Base-by-base conservation (phyloP, 257 asterid species). In the Schizonepeta tenuifolia region DNA sequence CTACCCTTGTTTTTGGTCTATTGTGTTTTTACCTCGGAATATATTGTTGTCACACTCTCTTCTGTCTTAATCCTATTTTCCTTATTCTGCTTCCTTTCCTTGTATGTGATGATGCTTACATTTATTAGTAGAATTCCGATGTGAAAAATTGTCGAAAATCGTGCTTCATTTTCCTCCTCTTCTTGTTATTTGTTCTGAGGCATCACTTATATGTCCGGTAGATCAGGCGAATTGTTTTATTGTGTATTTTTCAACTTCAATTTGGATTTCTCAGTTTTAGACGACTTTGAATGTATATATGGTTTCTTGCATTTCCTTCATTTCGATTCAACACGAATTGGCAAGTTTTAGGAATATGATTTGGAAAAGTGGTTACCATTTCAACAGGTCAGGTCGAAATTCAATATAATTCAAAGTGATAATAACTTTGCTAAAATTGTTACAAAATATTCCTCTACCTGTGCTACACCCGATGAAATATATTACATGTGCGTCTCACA, bases 1-100 rank as follows among this genome's bases (percentile, higher is more conserved):
- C 49, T 57, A 18, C 47, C 46, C 57, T 53, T 59, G 17, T 46
- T 67, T 50, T 65, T 73, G 35, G 24, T 54, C 44, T 46, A 56
- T 54, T 38, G 24, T 18, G 28, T 17, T 20, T 57, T 13, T 57
- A 28, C 64, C 63, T 51, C 47, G 9, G 28, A 11, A 6, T 38
- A 56, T 31, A 43, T 31, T 54, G 50, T 63, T 24, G 46, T 53
- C 33, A 20, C 47, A 10, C 17, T 41, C 24, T n/a, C 9, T 50
- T 59, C 18, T 60, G 49, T n/a, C 26, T 36, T 33, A 26, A 26
- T 57, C 10, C 62, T 56, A 24, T 12, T 9, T 26, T 56, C 0
- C 22, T 49, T 49, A 6, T 14, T 46, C 3, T 46, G 17, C 51
- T 46, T 0, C 31, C 59, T 9, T 21, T 53, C 28, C 28, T 18